Base-by-base conservation (phyloP, 192 early-diverging fungal genomes). In the Rhizoclosmatium sp. region DNA sequence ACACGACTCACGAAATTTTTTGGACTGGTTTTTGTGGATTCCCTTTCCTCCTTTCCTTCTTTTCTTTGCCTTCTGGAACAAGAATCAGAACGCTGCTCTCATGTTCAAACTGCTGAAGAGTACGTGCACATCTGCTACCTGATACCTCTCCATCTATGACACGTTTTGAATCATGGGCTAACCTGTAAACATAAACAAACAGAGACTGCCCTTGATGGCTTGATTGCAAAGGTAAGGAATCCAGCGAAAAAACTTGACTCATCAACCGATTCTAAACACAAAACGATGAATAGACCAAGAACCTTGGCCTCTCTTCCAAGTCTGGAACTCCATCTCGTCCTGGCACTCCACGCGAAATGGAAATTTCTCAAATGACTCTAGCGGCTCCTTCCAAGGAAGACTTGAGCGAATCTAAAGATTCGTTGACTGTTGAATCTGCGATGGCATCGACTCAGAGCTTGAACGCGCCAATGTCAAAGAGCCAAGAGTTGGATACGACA, bases 1-100 rank as follows among this genome's bases (percentile, higher is more conserved):
- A 31, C 31, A 31, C 31, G 31, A 31, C 31, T 16, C 12, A n/a
- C 56, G 56, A 58, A 16, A 16, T 58, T 58, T n/a, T 58, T 58
- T 0, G 14, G 56, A 58, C 56, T 58, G 56, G 21, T 58, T 58
- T 58, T 58, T n/a, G 56, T 58, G 12, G 56, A 31, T 31, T 31
- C 56, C n/a, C 56, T 21, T 58, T 58, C 0, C n/a, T 21, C n/a
- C 14, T 65, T 65, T 65, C 9, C 10, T 65, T 65, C 9, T 65
- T 65, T 10, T 65, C 21, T 65, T 41, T 23, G 41, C 9, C 62
- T 65, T 65, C 62, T 5, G 10, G 41, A 65, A 42, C 62, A 23
- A 7, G 21, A 65, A 65, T 10, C 41, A 42, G 21, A 89, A 80
- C 79, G 91, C 1, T 83, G 65, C 82, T 39, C 16, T 58, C 47